Evolutionary conservation across 2,329 filamentous ascomycete species (phyloP), one percentile per base, ranked within the genome.

Genomic region (Beauveria sp.): DNA sequence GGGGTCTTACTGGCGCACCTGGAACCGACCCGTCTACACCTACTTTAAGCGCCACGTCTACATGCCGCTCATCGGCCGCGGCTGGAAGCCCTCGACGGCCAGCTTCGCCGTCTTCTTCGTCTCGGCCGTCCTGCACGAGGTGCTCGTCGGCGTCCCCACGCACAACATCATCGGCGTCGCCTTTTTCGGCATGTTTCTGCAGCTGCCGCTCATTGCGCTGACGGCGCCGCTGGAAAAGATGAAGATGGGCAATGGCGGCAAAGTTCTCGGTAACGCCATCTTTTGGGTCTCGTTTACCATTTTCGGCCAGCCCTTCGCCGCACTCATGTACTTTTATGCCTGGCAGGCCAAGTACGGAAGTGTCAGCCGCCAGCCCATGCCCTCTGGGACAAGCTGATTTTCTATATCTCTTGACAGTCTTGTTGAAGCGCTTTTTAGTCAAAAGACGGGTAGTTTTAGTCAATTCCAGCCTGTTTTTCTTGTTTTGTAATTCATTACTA

Each of bases 301-400:
- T 2, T 89, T 99, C 14, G 94, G 94, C 3, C 94, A 99, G 78
- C 94, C 94, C 0, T 84, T 97, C 67, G 94, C 91, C 1, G 92
- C 91, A 0, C 77, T 99, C 63, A 80, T 96, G 72, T 99, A 99
- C 73, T 99, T 97, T 73, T 97, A 97, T 72, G 92, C 92, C 1
- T 99, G 94, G 93, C 93, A 97, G 76, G 91, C 91, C 60, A 97
- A 97, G 77, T 97, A 96, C 71, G 94, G 94, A 14, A 92, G 88
- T 68, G 88, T 92, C 24, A 90, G 83, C 66, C 79, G 76, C 66
- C 70, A 72, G 57, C 63, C 64, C 55, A 65, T 71, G 64, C 41
- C 63, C 3, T 62, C 44, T n/a, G 53, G 24, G 26, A 50, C 16
- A 30, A 37, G 10, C n/a, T 37, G n/a, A 52, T 46, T 24, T n/a